Percentiles rank a stretch among this genome's conserved stretches.
phyloP scores from a whole-genome alignment of 345 rosid species.

The Eutrema japonicum region DNA sequence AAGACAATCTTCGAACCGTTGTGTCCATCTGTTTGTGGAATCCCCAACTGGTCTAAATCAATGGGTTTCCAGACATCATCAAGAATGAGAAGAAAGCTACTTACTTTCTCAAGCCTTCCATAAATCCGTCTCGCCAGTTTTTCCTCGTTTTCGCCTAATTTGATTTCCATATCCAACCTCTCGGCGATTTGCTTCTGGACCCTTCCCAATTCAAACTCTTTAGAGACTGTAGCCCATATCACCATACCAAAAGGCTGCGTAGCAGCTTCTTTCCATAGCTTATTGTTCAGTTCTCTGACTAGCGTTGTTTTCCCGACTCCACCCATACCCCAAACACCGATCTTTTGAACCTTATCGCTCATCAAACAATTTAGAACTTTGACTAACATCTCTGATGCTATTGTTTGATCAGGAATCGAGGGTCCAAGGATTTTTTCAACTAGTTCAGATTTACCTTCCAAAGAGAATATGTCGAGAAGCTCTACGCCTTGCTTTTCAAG shows the following conservation, averaged over 20 bases:
- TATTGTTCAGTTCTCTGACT: conserved; percentile 43
- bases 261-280: conserved; percentile 24
- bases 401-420: conserved; percentile 44
- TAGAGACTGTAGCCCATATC: conserved; percentile 44
- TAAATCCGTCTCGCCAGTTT: conserved; percentile 25
- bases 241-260: conserved; percentile 43
- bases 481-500: conserved; percentile 33
- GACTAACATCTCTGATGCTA: conserved; percentile 41
- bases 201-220: conserved; percentile 37
- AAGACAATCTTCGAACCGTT: conserved; percentile 38
- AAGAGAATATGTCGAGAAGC: conserved; percentile 32
- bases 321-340: conserved; percentile 46
- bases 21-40: conserved; percentile 32
- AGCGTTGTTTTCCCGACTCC: conserved; percentile 51
- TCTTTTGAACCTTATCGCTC: conserved; percentile 35
- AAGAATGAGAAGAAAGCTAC: conserved; percentile 43
- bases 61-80: conserved; percentile 48
- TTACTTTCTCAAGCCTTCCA: conserved; percentile 23
- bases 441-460: conserved; percentile 18
- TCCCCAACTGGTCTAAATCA: conserved; percentile 42
- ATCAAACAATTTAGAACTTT: conserved; percentile 27
- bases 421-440: conserved; percentile 45
- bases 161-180: conserved; percentile 25
- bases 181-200: conserved; percentile 44
- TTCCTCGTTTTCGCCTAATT: conserved; percentile 26